Base-by-base conservation (phyloP, 2,329 filamentous ascomycete species). In the Phialophora tarda region DNA sequence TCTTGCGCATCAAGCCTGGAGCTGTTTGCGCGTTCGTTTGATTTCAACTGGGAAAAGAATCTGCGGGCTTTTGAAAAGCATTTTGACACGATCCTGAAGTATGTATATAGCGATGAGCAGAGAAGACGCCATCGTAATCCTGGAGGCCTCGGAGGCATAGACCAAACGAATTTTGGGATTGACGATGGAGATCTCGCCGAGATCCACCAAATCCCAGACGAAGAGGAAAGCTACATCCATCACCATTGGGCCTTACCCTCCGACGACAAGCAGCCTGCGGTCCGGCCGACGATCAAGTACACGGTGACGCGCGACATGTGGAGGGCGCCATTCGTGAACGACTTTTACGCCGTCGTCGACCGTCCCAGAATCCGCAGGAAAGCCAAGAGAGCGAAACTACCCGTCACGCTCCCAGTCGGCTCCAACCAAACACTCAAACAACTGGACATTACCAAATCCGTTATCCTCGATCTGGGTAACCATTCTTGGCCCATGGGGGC, bases 11-110 rank as follows among this genome's bases (percentile, higher is more conserved):
- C 62, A 14, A 70, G 67, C 51, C 34, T 70, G n/a, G 69, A 69
- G 30, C 59, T 71, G 28, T 70, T 69, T 32, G 69, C 65, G 14
- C 41, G 60, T 38, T 62, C 62, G 7, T 48, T 63, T 32, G 28
- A 59, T 17, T 59, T 70, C 4, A 44, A 64, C 14, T 71, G 62
- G 60, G 38, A 24, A 24, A 44, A 21, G 4, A 54, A 63, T 30
- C 57, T 70, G 12, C 28, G 24, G 2, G 30, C 41, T 4, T 56
- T 24, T 34, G 24, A 68, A 10, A 32, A 21, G 23, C 55, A 68
- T 60, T 66, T 65, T 26, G 58, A 32, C 5, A 28, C 48, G 24
- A 50, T 68, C 30, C 47, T 68, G 3, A 28, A 21, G 10, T 55
- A 23, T 23, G 56, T 65, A 14, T 65, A 66, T 26, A 57, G 57